Percentiles rank a stretch among this genome's conserved stretches.
Conservation (phyloP, 2,329 filamentous ascomycete genomes). For the Allantophomopsis cytisporea region DNA sequence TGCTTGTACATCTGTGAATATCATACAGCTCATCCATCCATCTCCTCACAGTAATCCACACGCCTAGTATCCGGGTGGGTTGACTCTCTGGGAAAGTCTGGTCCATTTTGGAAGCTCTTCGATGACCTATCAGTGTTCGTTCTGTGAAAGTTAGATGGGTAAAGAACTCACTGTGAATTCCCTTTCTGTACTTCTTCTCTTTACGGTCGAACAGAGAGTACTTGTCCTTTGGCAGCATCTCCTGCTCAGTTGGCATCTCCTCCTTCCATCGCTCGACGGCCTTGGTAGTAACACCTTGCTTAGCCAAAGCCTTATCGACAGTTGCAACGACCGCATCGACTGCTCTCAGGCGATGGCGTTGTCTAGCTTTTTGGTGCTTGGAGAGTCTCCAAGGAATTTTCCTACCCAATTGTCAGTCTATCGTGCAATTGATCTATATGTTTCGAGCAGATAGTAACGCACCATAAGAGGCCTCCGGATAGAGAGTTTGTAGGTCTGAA, state of each 20-base stretch:
- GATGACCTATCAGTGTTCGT: not conserved
- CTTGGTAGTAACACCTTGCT: conserved; percentile 58
- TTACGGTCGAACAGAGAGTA: conserved; percentile 97
- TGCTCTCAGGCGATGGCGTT: conserved; percentile 67
- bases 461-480: conserved; percentile 75
- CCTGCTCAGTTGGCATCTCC: conserved; percentile 89
- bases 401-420: conserved; percentile 28
- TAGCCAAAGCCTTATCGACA: conserved; percentile 63
- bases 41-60: conserved; percentile 2
- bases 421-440: too few relatives aligned
- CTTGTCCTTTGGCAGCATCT: conserved; percentile 95
- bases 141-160: not conserved
- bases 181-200: conserved; percentile 90
- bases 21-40: conserved; percentile 8
- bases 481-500: conserved; percentile 70
- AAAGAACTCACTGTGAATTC: conserved; percentile 71
- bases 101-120: conserved; percentile 85
- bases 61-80: conserved; percentile 80
- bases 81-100: conserved; percentile 82
- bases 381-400: conserved; percentile 97
- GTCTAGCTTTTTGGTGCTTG: conserved; percentile 76
- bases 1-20: conserved; percentile 8
- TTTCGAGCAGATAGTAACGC: conserved; percentile 12
- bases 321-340: conserved; percentile 84
- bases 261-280: conserved; percentile 81